Conservation (phyloP, 2,329 filamentous ascomycete genomes). For the Fusarium miscanthi region DNA sequence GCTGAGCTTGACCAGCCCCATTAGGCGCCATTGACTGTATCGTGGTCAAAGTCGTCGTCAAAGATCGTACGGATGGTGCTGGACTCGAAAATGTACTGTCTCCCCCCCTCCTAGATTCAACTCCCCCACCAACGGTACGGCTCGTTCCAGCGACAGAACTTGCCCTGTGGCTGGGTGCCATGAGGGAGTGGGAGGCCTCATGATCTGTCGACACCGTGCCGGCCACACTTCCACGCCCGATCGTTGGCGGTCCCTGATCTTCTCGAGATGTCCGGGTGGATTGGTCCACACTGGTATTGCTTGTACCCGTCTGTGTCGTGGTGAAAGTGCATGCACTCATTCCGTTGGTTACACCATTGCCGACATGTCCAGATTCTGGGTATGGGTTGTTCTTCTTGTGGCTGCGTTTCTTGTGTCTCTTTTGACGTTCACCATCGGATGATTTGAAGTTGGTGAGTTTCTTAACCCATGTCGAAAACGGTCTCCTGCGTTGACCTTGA, state of each 20-base stretch:
- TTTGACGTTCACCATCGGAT: slow-evolving; percentile 65
- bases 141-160: slow-evolving; percentile 78
- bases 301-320: slow-evolving; percentile 63
- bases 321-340: slow-evolving; percentile 66
- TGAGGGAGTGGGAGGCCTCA: slow-evolving; percentile 79
- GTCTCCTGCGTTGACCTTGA: slow-evolving; percentile 76
- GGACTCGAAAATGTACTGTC: slow-evolving; percentile 85
- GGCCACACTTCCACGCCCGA: slow-evolving; percentile 77
- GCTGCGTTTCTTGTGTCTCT: slow-evolving; percentile 63
- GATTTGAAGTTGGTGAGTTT: slow-evolving; percentile 89
- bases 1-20: slow-evolving; percentile 51
- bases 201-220: slow-evolving; percentile 87
- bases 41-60: slow-evolving; percentile 86
- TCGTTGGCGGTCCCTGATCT: slow-evolving; percentile 66
- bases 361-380: slow-evolving; percentile 77
- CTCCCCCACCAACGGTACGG: slow-evolving; percentile 72
- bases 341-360: slow-evolving; percentile 47
- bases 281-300: slow-evolving; percentile 65
- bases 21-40: slow-evolving; percentile 80
- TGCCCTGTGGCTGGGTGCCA: slow-evolving; percentile 77
- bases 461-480: slow-evolving; percentile 94
- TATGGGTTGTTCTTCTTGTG: slow-evolving; percentile 92
- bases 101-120: slow-evolving; percentile 76
- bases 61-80: slow-evolving; percentile 80
- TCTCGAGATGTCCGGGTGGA: slow-evolving; percentile 72